These are phyloP conservation scores for Solanum pimpinellifolium DNA, from an alignment of 257 asterid species.

Conservation along the genomic window DNA sequence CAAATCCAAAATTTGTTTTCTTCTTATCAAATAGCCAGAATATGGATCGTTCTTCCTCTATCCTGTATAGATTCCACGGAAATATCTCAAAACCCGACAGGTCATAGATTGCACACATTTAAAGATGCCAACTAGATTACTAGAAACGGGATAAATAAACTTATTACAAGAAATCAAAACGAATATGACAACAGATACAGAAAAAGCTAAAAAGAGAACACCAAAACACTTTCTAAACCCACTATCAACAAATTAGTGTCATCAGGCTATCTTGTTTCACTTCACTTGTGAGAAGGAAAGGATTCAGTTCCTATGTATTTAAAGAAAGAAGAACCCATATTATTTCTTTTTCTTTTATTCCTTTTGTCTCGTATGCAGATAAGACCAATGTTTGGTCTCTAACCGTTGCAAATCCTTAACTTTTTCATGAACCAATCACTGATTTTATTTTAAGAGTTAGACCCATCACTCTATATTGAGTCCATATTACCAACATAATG, in stretches of 20 bases:
- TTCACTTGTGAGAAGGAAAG: background rate
- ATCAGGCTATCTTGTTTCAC: background rate
- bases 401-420: background rate
- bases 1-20: conserved; percentile 16
- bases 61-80: background rate
- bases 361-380: background rate
- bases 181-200: background rate
- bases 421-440: background rate
- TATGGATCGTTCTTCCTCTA: background rate
- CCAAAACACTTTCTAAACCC: background rate
- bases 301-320: background rate
- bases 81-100: background rate
- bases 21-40: background rate
- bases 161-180: background rate
- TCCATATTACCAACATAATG: background rate
- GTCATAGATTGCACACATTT: background rate
- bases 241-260: background rate
- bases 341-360: background rate
- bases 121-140: background rate
- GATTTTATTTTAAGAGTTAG: background rate
- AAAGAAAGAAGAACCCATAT: background rate
- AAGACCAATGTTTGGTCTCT: background rate
- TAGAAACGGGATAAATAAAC: background rate
- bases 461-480: background rate
- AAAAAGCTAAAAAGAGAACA: background rate